These are phyloP conservation scores for Dactylellina leptospora DNA, from an alignment of 2,329 filamentous ascomycete species.

Conservation along the genomic window DNA sequence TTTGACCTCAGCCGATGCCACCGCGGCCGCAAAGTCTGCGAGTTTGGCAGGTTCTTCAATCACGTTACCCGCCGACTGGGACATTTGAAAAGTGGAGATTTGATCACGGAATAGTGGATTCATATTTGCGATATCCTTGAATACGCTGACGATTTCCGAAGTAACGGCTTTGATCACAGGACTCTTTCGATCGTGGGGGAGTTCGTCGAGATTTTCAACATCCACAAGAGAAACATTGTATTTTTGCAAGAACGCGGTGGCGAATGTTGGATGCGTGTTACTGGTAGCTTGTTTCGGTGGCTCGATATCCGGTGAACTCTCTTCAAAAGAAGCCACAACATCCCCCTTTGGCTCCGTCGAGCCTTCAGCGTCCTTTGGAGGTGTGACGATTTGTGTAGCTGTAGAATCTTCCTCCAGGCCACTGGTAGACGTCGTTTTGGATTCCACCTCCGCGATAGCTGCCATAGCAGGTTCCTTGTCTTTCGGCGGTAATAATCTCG, in stretches of 20 bases:
- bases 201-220: constrained; percentile 89
- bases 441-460: constrained; percentile 57
- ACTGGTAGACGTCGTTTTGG: constrained; percentile 60
- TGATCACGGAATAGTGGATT: constrained; percentile 97
- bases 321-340: constrained; percentile 96
- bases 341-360: constrained; percentile 76
- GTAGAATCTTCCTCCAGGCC: constrained; percentile 65
- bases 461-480: constrained; percentile 61
- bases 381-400: constrained; percentile 69
- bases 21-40: constrained; percentile 95
- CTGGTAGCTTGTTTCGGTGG: constrained; percentile 55
- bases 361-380: constrained; percentile 61
- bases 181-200: constrained; percentile 88
- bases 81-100: constrained; percentile 96
- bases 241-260: constrained; percentile 85
- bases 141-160: constrained; percentile 98
- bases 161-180: constrained; percentile 89
- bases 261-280: constrained; percentile 56
- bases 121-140: constrained; percentile 93
- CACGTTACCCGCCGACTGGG: constrained; percentile 91
- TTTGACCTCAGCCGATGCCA: constrained; percentile 89
- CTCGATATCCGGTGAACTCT: constrained; percentile 71
- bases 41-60: constrained; percentile 93
- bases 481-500: constrained; percentile 77
- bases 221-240: constrained; percentile 94